Evolutionary conservation across 345 rosid genomes (phyloP).

Genomic region (Mangifera indica): DNA sequence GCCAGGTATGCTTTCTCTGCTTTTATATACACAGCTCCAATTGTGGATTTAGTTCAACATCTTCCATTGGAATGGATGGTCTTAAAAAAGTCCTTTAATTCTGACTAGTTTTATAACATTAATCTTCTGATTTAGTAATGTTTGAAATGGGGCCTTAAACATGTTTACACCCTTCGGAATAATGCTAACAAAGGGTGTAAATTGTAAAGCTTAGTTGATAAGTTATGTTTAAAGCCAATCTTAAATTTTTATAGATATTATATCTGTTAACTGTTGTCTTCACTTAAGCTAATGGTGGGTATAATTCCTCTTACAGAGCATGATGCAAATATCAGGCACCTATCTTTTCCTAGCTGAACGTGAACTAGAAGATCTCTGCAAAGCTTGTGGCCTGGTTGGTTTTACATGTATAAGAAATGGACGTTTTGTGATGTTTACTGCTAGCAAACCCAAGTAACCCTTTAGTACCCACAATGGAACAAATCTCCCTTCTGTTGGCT

Average conservation of each 20-base stretch:
- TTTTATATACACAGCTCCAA: conserved; percentile 14
- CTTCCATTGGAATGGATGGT: not conserved
- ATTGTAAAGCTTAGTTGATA: not conserved
- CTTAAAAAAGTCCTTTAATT: not conserved
- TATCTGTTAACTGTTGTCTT: not conserved
- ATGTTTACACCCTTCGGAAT: too few species aligned
- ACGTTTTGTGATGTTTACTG: conserved; percentile 70
- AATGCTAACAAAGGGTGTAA: not conserved
- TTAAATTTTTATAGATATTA: not conserved
- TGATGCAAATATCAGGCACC: conserved; percentile 48
- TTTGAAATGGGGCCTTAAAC: not conserved
- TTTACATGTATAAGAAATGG: conserved; percentile 55
- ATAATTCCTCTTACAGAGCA: conserved; percentile 35
- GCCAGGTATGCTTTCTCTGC: conserved; percentile 46
- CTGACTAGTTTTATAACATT: not conserved
- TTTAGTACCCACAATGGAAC: not conserved
- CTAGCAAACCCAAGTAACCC: conserved; percentile 57
- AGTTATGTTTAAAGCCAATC: not conserved
- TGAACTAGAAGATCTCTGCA: conserved; percentile 82
- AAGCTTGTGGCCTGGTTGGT: conserved; percentile 67
- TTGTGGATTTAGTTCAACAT: not conserved
- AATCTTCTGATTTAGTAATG: not conserved
- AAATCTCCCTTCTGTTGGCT: not conserved
- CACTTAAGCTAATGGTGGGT: not conserved
- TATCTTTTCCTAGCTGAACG: conserved; percentile 53